Conservation (phyloP, 257 asterid genomes). For the Knoxia roxburghii region DNA sequence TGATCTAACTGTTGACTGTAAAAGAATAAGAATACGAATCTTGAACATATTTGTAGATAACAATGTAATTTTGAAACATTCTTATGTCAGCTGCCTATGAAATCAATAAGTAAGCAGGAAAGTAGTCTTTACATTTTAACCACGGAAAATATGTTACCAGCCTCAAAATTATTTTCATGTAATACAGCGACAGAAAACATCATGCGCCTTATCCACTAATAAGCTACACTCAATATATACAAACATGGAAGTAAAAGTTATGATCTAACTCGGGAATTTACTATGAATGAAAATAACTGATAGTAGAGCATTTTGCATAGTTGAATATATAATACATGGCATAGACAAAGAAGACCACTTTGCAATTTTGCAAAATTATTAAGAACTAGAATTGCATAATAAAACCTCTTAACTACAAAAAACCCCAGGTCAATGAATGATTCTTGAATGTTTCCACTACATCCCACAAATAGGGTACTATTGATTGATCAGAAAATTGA, state of each 20-base stretch:
- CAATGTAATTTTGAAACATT: too few species aligned
- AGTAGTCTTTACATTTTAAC: background rate
- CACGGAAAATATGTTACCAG: background rate
- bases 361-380: background rate
- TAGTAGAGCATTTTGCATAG: too few species aligned
- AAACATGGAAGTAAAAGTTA: background rate
- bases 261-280: background rate
- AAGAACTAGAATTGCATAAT: too few species aligned
- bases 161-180: background rate
- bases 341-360: background rate
- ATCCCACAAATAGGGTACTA: background rate
- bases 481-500: background rate
- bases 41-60: too few species aligned
- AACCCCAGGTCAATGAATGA: too few species aligned
- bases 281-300: background rate
- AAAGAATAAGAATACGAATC: too few species aligned
- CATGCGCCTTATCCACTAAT: background rate
- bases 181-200: background rate
- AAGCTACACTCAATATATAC: background rate
- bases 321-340: background rate
- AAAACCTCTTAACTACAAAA: too few species aligned
- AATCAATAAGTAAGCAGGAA: constrained; percentile 8
- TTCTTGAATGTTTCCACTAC: background rate
- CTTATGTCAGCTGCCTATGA: too few species aligned
- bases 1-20: too few species aligned